Percentiles rank a stretch among this genome's conserved stretches.
These are phyloP conservation scores for Bipolaris oryzae DNA, from an alignment of 2,329 filamentous ascomycete genomes.

Conservation along the genomic window DNA sequence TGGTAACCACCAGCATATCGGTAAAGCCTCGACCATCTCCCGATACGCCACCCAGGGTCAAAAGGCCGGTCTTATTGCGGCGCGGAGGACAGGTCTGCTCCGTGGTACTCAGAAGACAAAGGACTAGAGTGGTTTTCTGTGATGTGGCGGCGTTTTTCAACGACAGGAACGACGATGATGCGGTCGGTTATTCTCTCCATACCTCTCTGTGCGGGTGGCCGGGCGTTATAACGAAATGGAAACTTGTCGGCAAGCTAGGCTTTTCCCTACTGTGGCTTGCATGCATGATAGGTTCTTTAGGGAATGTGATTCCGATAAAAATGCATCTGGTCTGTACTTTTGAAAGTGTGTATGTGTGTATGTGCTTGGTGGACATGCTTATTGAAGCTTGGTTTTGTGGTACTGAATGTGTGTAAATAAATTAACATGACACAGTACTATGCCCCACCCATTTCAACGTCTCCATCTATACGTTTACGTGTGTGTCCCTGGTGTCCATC, in stretches of 20 bases:
- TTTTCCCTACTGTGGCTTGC: constrained; percentile 36
- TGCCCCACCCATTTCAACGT: constrained; percentile 25
- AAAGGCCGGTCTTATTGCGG: constrained; percentile 99
- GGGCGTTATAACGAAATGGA: constrained; percentile 47
- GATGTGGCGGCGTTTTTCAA: constrained; percentile 35
- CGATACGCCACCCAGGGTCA: constrained; percentile 97
- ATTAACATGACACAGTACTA: background rate
- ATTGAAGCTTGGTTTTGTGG: constrained; percentile 14
- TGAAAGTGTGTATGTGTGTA: constrained; percentile 11
- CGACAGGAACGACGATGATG: constrained; percentile 39
- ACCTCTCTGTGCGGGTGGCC: constrained; percentile 45
- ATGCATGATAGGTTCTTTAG: constrained; percentile 45
- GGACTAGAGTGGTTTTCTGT: constrained; percentile 61
- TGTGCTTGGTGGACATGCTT: background rate
- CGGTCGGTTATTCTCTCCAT: constrained; percentile 47
- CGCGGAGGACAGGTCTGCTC: constrained; percentile 98
- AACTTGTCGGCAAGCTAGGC: constrained; percentile 40
- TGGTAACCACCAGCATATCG: constrained; percentile 99
- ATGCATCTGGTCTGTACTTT: constrained; percentile 42
- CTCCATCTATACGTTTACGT: constrained; percentile 20
- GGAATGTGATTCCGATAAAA: constrained; percentile 49
- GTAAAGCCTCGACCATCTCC: constrained; percentile 99
- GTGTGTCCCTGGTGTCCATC: constrained; percentile 10
- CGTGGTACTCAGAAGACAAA: constrained; percentile 99
- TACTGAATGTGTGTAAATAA: constrained; percentile 10